Percentiles rank a stretch among this genome's conserved stretches.
Conservation (phyloP, 352 stramenopile genomes). For the Lagenidium giganteum region DNA sequence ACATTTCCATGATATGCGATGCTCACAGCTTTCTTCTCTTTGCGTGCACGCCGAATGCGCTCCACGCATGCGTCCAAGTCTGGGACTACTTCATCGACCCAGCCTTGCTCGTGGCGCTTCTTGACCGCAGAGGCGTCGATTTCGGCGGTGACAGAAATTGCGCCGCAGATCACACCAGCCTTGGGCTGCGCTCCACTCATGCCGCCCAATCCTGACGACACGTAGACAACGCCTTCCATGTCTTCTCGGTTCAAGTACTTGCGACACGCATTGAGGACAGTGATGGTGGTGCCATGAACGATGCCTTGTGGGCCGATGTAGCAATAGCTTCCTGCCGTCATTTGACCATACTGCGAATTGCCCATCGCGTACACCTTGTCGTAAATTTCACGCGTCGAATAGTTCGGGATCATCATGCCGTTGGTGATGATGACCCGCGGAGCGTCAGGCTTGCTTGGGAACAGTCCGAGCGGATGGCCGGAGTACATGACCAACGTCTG, state of each 20-base stretch:
- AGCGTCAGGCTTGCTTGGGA: conserved; percentile 65
- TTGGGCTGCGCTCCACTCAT: conserved; percentile 87
- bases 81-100: conserved; percentile 78
- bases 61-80: conserved; percentile 63
- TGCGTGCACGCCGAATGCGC: conserved; percentile 48
- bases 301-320: conserved; percentile 90
- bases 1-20: conserved; percentile 86
- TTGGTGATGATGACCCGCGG: conserved; percentile 87
- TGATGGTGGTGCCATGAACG: conserved; percentile 89
- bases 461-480: conserved; percentile 83
- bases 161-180: conserved; percentile 76
- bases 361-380: conserved; percentile 86
- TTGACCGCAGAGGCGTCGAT: conserved; percentile 72
- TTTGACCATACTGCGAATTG: conserved; percentile 86
- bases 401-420: conserved; percentile 89
- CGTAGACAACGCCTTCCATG: conserved; percentile 76
- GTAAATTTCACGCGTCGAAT: conserved; percentile 81
- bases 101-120: conserved; percentile 83
- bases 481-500: conserved; percentile 90
- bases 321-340: conserved; percentile 89
- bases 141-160: conserved; percentile 85
- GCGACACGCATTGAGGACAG: conserved; percentile 82
- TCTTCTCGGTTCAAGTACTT: conserved; percentile 80
- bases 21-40: conserved; percentile 61
- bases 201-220: conserved; percentile 80